Evolutionary conservation across 768 basidiomycete genomes (phyloP), one percentile per base, ranked within the genome.

Genomic region (Boletus edulis): DNA sequence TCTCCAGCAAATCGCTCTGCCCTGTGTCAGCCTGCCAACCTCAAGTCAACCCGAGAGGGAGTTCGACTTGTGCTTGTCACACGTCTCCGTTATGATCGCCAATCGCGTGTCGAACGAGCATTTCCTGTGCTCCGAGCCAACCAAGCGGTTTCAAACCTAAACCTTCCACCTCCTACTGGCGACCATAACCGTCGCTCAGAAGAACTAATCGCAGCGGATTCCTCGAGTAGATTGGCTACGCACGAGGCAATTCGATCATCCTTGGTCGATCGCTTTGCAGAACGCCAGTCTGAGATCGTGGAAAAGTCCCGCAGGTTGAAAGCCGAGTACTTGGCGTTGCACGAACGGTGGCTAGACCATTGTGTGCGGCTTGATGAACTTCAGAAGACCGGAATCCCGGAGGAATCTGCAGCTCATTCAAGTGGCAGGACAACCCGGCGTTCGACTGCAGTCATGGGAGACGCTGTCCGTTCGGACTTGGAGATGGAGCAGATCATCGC

Each of bases 401-500:
- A 77, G 60, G 80, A 79, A 51, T 73, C 75, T 15, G 63, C 73
- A 15, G 69, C 69, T 5, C 63, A 69, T n/a, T 70, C 75, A 35
- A 61, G 77, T 20, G 78, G 78, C 15, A 73, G 91, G 48, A 86
- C 87, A 40, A 91, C 90, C 10, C 81, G 91, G 29, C 83, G 91
- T 24, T 82, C 87, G 11, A 78, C 85, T 45, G 86, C 87, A 0
- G 75, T 73, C 41, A 73, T 91, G 58, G 91, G 91, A 27, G 95
- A 97, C 70, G 86, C 91, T 14, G 94, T 94, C 15, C 87, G 93
- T 5, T 94, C 94, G 17, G 95, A 98, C 71, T 80, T 96, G 53
- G 96, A 98, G 76, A 94, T 97, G 85, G 91, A 97, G 65, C 93
- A 94, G 72, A 94, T 98, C 66, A 89, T 98, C 54, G 92, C 92